A percentile compares a stretch with the other conserved stretches of the same genome.
phyloP scores from a whole-genome alignment of 352 stramenopile genomes.

The Phytophthora capsici region DNA sequence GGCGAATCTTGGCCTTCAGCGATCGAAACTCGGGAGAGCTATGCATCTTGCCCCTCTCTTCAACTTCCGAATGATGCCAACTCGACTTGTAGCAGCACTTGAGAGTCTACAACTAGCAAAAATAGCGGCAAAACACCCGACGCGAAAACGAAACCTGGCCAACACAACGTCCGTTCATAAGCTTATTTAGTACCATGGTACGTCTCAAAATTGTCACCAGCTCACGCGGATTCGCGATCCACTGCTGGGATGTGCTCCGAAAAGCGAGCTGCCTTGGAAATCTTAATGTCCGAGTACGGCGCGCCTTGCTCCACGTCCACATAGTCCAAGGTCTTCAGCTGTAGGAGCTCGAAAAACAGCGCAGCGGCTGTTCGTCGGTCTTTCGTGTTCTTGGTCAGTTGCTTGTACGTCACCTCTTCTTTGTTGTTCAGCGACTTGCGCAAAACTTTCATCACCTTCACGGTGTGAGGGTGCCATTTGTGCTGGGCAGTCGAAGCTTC shows the following conservation, averaged over 20 bases:
- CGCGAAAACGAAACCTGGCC: constrained; percentile 30
- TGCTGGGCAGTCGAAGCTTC: constrained; percentile 73
- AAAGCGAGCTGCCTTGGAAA: constrained; percentile 78
- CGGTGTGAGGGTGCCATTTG: constrained; percentile 98
- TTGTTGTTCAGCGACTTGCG: constrained; percentile 79
- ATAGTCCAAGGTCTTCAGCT: constrained; percentile 98
- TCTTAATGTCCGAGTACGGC: constrained; percentile 95
- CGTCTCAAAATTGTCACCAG: constrained; percentile 31
- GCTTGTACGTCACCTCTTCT: constrained; percentile 84
- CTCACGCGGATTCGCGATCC: constrained; percentile 46
- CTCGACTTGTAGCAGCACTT: constrained; percentile 8
- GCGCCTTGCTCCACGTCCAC: constrained; percentile 94
- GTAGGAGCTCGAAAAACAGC: constrained; percentile 97
- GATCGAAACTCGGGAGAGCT: constrained; percentile 80
- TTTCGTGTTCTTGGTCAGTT: constrained; percentile 83
- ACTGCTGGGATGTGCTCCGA: constrained; percentile 81
- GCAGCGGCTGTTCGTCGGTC: constrained; percentile 90
- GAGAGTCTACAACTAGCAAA: constrained; percentile 25
- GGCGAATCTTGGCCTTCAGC: constrained; percentile 80
- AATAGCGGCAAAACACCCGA: constrained; percentile 41
- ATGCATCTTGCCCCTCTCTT: constrained; percentile 45
- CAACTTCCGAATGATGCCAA: not conserved
- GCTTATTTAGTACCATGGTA: constrained; percentile 37
- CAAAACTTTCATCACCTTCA: constrained; percentile 95
- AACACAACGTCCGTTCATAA: constrained; percentile 27